Conservation (phyloP, 192 early-diverging fungal genomes). For the Entomortierella lignicola region DNA sequence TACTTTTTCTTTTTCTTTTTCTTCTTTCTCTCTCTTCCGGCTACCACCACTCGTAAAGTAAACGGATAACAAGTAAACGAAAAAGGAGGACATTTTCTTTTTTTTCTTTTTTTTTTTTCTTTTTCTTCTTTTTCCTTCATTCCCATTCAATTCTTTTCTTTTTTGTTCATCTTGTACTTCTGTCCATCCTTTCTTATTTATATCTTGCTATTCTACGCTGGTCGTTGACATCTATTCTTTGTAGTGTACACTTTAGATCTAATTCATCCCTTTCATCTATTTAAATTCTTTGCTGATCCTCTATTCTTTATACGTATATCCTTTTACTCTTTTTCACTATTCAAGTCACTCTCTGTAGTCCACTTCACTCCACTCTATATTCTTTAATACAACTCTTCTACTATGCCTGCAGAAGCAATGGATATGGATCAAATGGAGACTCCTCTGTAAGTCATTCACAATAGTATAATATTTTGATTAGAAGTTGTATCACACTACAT, state of each 20-base stretch:
- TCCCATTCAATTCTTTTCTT: background rate
- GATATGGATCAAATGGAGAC: conserved; percentile 46
- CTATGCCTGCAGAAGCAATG: conserved; percentile 55
- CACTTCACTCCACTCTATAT: background rate
- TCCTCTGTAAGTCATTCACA: conserved; percentile 53
- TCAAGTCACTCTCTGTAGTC: background rate
- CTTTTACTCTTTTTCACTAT: background rate
- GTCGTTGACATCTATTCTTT: too few relatives aligned
- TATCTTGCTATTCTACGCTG: background rate
- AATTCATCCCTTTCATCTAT: background rate
- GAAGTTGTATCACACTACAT: too few relatives aligned
- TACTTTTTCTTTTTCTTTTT: too few relatives aligned
- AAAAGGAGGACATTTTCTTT: background rate
- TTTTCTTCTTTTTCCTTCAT: background rate
- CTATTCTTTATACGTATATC: background rate
- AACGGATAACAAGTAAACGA: background rate
- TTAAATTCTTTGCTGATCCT: too few relatives aligned
- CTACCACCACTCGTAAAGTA: too few relatives aligned
- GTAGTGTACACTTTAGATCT: background rate
- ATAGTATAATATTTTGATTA: too few relatives aligned
- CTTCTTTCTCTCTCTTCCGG: background rate
- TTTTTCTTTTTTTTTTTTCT: conserved; percentile 3
- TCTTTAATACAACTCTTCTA: conserved; percentile 11
- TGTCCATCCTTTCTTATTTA: background rate
- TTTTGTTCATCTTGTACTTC: background rate